Percentiles rank a stretch among this genome's conserved stretches.
These are phyloP conservation scores for Candida loeiensis DNA, from an alignment of 805 yeast species.

Conservation along the genomic window DNA sequence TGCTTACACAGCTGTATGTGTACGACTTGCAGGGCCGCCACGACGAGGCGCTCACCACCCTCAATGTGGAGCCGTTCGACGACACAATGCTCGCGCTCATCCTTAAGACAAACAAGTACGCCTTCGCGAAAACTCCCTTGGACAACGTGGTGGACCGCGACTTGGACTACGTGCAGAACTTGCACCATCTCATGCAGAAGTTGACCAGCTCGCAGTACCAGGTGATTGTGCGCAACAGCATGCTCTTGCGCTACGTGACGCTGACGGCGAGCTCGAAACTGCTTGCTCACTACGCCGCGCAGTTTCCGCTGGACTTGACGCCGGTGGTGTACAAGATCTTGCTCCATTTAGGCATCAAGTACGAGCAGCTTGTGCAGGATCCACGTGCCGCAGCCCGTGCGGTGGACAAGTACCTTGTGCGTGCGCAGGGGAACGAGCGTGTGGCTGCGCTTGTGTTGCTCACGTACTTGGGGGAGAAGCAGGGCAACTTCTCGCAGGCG, in stretches of 20 bases:
- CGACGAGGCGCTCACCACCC: constrained; percentile 32
- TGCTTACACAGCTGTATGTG: constrained; percentile 57
- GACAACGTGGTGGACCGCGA: constrained; percentile 29
- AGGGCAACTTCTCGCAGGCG: constrained; percentile 7
- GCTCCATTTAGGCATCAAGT: constrained; percentile 24
- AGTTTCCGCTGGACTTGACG: constrained; percentile 30
- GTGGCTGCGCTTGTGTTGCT: constrained; percentile 29
- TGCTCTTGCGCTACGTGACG: constrained; percentile 38
- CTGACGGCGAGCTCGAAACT: constrained; percentile 23
- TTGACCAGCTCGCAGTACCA: constrained; percentile 37
- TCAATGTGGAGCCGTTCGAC: constrained; percentile 31
- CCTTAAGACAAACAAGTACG: constrained; percentile 42
- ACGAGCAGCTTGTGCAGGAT: constrained; percentile 22
- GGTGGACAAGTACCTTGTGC: constrained; percentile 3
- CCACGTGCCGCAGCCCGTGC: constrained; percentile 11
- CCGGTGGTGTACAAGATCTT: constrained; percentile 29
- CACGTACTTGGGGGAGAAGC: constrained; percentile 16
- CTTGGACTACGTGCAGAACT: constrained; percentile 24
- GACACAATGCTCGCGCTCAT: constrained; percentile 42
- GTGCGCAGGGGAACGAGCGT: constrained; percentile 9
- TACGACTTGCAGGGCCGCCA: constrained; percentile 37
- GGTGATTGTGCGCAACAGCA: constrained; percentile 41
- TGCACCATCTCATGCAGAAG: constrained; percentile 23
- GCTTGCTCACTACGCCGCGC: constrained; percentile 16
- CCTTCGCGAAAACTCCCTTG: constrained; percentile 17